Conservation (phyloP, 2,329 filamentous ascomycete species). For the Aureobasidium sp. region DNA sequence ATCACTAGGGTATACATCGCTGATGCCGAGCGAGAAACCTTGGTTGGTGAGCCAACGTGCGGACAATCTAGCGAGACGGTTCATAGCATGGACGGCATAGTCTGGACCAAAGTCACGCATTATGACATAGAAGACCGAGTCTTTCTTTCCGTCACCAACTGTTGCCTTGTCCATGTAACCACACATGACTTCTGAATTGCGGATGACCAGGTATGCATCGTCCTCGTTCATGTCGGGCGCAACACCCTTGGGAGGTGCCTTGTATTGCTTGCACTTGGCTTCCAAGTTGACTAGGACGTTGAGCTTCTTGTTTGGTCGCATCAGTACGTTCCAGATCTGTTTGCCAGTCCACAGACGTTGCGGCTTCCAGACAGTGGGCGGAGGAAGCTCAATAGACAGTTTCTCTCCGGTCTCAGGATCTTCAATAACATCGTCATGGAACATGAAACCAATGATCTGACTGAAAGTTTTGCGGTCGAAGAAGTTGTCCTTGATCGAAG, state of each 20-base stretch:
- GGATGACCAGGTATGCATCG: slow-evolving; percentile 84
- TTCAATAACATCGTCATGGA: slow-evolving; percentile 54
- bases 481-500: slow-evolving; percentile 89
- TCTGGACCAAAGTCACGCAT: slow-evolving; percentile 90
- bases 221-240: slow-evolving; percentile 66
- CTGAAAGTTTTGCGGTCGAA: slow-evolving; percentile 83
- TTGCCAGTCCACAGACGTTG: slow-evolving; percentile 92
- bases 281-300: slow-evolving; percentile 85
- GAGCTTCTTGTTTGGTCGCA: slow-evolving; percentile 80
- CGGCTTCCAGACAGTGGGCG: slow-evolving; percentile 78
- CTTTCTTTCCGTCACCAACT: slow-evolving; percentile 95
- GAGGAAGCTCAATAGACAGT: slow-evolving; percentile 71
- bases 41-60: slow-evolving; percentile 81
- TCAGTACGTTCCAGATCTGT: slow-evolving; percentile 84
- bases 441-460: slow-evolving; percentile 90
- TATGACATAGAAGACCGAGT: slow-evolving; percentile 95
- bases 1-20: slow-evolving; percentile 79
- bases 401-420: slow-evolving; percentile 37
- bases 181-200: slow-evolving; percentile 96
- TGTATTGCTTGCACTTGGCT: slow-evolving; percentile 79
- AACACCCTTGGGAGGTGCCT: slow-evolving; percentile 47
- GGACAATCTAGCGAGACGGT: slow-evolving; percentile 80
- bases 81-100: slow-evolving; percentile 85
- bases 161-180: slow-evolving; percentile 97
- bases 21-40: slow-evolving; percentile 93